Evolutionary conservation across 1,139 yeast species (phyloP), one percentile per base, ranked within the genome.

Genomic region (Suhomyces maxii): DNA sequence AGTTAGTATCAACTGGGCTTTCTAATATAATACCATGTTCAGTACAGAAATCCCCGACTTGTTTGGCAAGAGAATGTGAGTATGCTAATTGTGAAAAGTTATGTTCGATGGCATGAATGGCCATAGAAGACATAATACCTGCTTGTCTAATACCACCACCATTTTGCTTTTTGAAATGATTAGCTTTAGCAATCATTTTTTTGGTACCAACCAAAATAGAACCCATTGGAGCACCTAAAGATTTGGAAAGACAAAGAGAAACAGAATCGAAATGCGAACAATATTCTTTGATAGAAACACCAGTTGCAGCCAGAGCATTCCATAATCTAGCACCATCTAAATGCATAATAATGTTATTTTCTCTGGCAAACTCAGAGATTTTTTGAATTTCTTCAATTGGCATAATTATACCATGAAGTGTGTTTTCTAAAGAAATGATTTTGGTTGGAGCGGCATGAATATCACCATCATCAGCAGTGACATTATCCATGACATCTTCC

Each of bases 31-130:
- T 59, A 10, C 82, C 83, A 37, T 77, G 62, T 42, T 73, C 72
- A 30, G 70, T 62, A 59, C 90, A 83, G 59, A 82, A 81, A 36
- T 71, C 65, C 14, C 87, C 96, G 49, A 90, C 74, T 40, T 79
- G 79, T 55, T 76, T 76, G 37, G 96, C 95, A 60, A 73, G 75
- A 10, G 66, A 68, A 64, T 91, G 97, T 8, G 95, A 83, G 47
- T 59, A 60, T 41, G 78, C 66, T 41, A 74, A 60, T 52, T 67
- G 67, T 33, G 65, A 50, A 26, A 68, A 63, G 52, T 72, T 73
- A 48, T 73, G 72, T 41, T 69, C 70, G 35, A 74, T 66, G 8
- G 79, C 78, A 23, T 63, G 63, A 13, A 63, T 60, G 2, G 78
- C 79, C 77, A 73, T 73, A 44, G 60, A 56, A 3, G 77, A 65